Evolutionary conservation across 257 asterid genomes (phyloP).

Genomic region (Solanum dulcamara): DNA sequence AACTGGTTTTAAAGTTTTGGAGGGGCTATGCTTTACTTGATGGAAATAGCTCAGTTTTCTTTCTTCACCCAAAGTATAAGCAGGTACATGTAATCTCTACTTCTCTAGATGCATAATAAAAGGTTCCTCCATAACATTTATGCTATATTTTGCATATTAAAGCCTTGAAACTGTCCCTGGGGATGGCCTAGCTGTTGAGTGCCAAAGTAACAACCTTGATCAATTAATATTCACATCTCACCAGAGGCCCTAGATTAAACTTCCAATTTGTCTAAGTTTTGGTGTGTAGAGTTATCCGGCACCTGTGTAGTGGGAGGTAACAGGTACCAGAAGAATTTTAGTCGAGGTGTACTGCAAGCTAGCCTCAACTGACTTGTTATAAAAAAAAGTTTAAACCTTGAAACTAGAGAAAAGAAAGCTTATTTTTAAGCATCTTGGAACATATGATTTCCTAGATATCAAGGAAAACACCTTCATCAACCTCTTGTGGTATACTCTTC

Average conservation of each 20-base stretch:
- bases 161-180: not conserved
- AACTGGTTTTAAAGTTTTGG: not conserved
- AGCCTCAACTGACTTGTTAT: not conserved
- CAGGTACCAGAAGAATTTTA: not conserved
- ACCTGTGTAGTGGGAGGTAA: not conserved
- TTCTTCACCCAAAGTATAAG: not conserved
- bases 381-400: not conserved
- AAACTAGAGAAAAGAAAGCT: not conserved
- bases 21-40: not conserved
- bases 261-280: not conserved
- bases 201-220: not conserved
- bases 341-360: not conserved
- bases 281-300: not conserved
- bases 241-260: not conserved
- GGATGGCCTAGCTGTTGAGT: not conserved
- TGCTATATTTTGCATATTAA: not conserved
- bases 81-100: not conserved
- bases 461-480: not conserved
- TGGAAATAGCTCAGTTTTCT: not conserved
- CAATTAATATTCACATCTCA: not conserved
- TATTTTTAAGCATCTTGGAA: not conserved
- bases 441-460: not conserved
- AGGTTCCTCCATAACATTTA: not conserved
- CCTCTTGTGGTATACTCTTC: not conserved
- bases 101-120: not conserved